Percentiles rank a stretch among this genome's conserved stretches.
These are phyloP conservation scores for Gynandropsis gynandra DNA, from an alignment of 345 rosid genomes.

Conservation along the genomic window DNA sequence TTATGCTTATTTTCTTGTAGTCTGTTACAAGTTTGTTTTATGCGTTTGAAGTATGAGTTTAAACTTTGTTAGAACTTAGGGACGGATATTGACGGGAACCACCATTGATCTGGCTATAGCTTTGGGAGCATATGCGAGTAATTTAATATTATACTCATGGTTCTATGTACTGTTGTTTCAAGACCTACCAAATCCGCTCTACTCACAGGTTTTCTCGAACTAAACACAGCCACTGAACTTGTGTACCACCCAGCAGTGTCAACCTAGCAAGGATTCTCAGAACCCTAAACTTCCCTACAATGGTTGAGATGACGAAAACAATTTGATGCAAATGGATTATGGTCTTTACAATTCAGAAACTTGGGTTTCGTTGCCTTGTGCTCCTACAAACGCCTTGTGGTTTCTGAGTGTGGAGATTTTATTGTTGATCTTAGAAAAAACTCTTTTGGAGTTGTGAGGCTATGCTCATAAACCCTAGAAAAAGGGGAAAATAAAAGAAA, in stretches of 20 bases:
- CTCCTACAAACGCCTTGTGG: conserved; percentile 31
- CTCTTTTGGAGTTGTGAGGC: not conserved
- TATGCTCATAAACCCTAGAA: not conserved
- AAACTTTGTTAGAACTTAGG: too few species aligned
- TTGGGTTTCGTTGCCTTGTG: conserved; percentile 68
- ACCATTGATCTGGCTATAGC: too few species aligned
- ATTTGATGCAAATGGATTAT: conserved; percentile 46
- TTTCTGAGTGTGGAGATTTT: conserved; percentile 19
- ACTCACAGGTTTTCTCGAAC: conserved; percentile 85
- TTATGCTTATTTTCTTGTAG: too few species aligned
- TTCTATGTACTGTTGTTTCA: conserved; percentile 24
- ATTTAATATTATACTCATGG: too few species aligned
- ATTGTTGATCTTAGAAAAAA: too few species aligned
- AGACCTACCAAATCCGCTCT: conserved; percentile 88
- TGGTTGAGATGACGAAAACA: conserved; percentile 47
- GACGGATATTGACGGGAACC: too few species aligned
- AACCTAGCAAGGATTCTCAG: conserved; percentile 70
- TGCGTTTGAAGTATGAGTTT: too few species aligned
- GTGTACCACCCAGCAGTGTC: conserved; percentile 61
- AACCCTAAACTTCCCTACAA: conserved; percentile 73
- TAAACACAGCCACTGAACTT: conserved; percentile 74
- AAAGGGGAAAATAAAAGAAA: not conserved
- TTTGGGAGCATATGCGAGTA: too few species aligned
- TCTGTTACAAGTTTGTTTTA: too few species aligned
- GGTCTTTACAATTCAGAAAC: conserved; percentile 55